These are phyloP conservation scores for Artomyces pyxidatus DNA, from an alignment of 768 basidiomycete genomes.

Conservation along the genomic window DNA sequence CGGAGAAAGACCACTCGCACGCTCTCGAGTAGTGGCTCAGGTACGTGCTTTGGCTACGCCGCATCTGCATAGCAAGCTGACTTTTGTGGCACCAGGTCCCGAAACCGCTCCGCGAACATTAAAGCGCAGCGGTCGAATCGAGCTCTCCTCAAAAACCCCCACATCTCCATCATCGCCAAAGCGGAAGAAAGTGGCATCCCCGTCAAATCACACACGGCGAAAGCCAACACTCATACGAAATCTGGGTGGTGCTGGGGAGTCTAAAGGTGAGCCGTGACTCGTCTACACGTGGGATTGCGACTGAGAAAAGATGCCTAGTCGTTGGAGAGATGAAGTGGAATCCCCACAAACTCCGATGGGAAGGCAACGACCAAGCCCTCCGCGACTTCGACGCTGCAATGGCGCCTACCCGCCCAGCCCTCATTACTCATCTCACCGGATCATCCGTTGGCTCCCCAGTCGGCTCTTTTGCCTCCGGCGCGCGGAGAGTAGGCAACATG, in stretches of 20 bases:
- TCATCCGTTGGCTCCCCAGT: slow-evolving; percentile 79
- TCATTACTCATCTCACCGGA: slow-evolving; percentile 90
- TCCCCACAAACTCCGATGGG: slow-evolving; percentile 83
- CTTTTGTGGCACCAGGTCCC: slow-evolving; percentile 2
- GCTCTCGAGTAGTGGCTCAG: slow-evolving; percentile 31
- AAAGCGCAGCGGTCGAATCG: slow-evolving; percentile 50
- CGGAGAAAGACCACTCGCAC: slow-evolving; percentile 50
- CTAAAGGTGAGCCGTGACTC: slow-evolving; percentile 55
- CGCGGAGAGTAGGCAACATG: slow-evolving; percentile 95
- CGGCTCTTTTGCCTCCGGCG: slow-evolving; percentile 64
- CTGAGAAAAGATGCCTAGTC: slow-evolving; percentile 38
- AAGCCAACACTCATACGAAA: slow-evolving; percentile 89
- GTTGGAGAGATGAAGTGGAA: slow-evolving; percentile 99
- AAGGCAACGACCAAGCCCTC: slow-evolving; percentile 90
- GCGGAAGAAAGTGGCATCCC: slow-evolving; percentile 49
- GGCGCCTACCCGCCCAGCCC: slow-evolving; percentile 83
- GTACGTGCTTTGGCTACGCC: neutral
- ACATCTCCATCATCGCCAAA: slow-evolving; percentile 22
- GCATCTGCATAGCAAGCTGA: slow-evolving; percentile 23
- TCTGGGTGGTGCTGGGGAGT: slow-evolving; percentile 52
- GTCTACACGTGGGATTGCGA: slow-evolving; percentile 3
- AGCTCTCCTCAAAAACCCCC: slow-evolving; percentile 35
- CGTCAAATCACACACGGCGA: slow-evolving; percentile 42
- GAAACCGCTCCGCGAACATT: slow-evolving; percentile 24
- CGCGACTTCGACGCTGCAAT: slow-evolving; percentile 83